Evolutionary conservation across 192 early-diverging fungal genomes (phyloP), one percentile per base, ranked within the genome.

Genomic region (Podila minutissima): DNA sequence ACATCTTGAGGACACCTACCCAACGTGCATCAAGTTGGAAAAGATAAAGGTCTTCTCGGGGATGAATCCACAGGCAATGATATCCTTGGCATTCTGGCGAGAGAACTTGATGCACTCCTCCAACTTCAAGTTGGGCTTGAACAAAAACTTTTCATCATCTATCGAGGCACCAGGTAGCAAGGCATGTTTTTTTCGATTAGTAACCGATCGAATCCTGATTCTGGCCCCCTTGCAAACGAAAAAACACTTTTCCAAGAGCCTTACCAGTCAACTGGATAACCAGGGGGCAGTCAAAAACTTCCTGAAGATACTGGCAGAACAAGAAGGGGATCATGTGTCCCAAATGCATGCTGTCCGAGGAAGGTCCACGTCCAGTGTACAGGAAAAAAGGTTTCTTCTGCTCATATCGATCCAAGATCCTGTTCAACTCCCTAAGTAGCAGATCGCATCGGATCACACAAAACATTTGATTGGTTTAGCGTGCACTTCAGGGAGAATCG

Each of bases 121-220:
- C 10, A 96, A 59, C 60, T 94, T 97, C 63, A 99, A 82, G 24
- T 93, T 93, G 28, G 89, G 82, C 83, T 96, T 97, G 91, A 98
- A 99, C 83, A 99, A 78, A 83, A 95, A 99, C 89, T 99, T 99
- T 87, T 99, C 97, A 81, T 99, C 97, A 82, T 99, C 97, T 68
- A 67, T 37, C 17, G 53, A 20, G 17, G 19, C 33, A 24, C 22
- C n/a, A 62, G 9, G 59, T 8, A 6, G 33, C 5, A 3, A 33
- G 33, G 3, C 33, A 11, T 12, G 31, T 50, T 58, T 22, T 48
- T 26, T 17, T 68, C 57, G 7, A 38, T 17, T 59, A 49, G 9
- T 37, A 68, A 22, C 19, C 24, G 6, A 20, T 72, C 22, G 12
- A 20, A 22, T 70, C 20, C 8, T 28, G 62, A 5, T 17, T 50